Base-by-base conservation (phyloP, 768 basidiomycete species). In the Agaricus subrufescens region DNA sequence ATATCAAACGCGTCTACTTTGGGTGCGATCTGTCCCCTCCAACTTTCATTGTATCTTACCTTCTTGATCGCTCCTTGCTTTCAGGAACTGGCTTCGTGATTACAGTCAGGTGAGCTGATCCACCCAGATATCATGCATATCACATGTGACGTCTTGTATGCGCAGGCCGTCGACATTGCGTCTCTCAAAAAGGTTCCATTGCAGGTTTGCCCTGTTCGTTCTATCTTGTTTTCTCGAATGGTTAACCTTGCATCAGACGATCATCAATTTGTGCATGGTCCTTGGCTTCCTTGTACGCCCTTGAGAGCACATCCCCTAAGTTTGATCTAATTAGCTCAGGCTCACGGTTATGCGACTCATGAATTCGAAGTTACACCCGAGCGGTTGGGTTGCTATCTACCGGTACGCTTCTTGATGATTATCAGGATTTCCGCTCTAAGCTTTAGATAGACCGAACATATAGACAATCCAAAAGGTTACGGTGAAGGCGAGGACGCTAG, bases 401-500 rank as follows among this genome's bases (percentile, higher is more conserved):
- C 92, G 0, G 88, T 87, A 50, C 60, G 76, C 77, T 3, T 52
- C 55, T 42, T 37, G 30, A 54, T 45, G 39, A 34, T 37, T 31
- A 38, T 37, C 12, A 46, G 3, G 23, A 26, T 45, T 37, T 12
- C 25, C 27, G 11, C 1, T 27, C 50, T 56, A 38, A 38, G 29
- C 15, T 39, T 25, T 30, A 46, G n/a, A 46, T 37, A 89, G 85
- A 81, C 79, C 0, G 89, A 94, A 67, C 93, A 96, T 67, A 94
- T 94, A 64, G 93, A 96, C 66, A 96, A 96, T 63, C 93, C 92
- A 1, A 91, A 89, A 68, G 92, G 91, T 11, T 95, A 94, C 62
- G 91, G 87, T 0, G 85, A 84, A 15, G 87, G 87, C 27, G 85
- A 91, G 68, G 93, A 98, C 68, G 82, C 94, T 0, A 76, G 91